Base-by-base conservation (phyloP, 768 basidiomycete genomes). In the Boletus sp. region DNA sequence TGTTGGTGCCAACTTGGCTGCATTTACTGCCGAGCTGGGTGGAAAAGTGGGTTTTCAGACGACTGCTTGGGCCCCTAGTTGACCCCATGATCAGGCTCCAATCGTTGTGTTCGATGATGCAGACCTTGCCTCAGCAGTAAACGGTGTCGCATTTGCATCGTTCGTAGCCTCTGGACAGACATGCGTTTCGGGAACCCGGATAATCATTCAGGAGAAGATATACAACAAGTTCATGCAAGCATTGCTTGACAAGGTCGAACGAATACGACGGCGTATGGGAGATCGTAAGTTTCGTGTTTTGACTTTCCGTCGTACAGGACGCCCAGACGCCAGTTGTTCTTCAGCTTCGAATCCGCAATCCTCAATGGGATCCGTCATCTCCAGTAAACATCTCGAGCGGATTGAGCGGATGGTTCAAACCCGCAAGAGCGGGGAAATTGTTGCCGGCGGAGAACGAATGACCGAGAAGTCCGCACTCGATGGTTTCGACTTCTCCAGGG, bases 151-250 rank as follows among this genome's bases (percentile, higher is more conserved):
- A 0, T 93, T 94, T 64, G 86, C 90, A 10, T 82, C 87, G 1
- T 94, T 93, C 61, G 75, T 94, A 47, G 92, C 92, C 1, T 90
- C 89, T 23, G 92, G 92, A 4, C 92, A 94, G 72, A 93, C 91
- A 9, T 93, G 91, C 55, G 87, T 93, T n/a, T 93, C 91, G 2
- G 91, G 90, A n/a, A 85, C 90, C 13, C 81, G 91, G n/a, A 74
- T 93, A 19, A 75, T 93, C 5, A 71, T 93, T 7, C 90, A 93
- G 53, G 80, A 83, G 40, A 66, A 70, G 9, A 77, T 93, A 43
- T 91, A 90, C 58, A 80, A 88, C 42, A 68, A 70, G 3, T 93
- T 93, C 69, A 77, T 91, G 75, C 62, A 68, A 7, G 65, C 64
- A 17, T 84, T 92, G 67, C 62, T 89, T 11, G 70, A 77, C 50